Percentiles rank a stretch among this genome's conserved stretches.
Evolutionary conservation across 2,329 filamentous ascomycete genomes (phyloP).

Genomic region (Spiromastix sp.): DNA sequence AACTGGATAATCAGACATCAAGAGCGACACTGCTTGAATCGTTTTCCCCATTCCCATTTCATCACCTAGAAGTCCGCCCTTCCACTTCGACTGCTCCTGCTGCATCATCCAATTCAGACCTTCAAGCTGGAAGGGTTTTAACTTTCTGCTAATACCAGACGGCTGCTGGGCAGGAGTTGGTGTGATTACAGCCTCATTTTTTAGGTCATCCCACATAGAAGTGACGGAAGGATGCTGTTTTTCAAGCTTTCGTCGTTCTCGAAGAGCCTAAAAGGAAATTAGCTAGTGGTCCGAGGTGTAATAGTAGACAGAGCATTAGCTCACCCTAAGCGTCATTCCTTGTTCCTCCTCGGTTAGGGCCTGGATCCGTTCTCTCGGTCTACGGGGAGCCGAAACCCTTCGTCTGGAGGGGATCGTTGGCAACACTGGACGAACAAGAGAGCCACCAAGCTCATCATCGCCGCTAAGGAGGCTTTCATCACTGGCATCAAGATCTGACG

Average conservation of each 20-base stretch:
- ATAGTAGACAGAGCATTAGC: neutral
- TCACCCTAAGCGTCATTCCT: constrained; percentile 5
- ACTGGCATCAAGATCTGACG: too few species aligned
- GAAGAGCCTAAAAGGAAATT: constrained; percentile 24
- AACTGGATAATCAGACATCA: constrained; percentile 93
- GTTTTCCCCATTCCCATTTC: constrained; percentile 99
- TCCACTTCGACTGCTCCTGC: constrained; percentile 79
- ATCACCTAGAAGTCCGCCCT: constrained; percentile 82
- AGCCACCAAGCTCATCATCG: constrained; percentile 6
- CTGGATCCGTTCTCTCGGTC: neutral
- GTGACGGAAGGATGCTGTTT: constrained; percentile 64
- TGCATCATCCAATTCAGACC: constrained; percentile 88
- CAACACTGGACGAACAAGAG: neutral
- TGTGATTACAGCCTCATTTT: constrained; percentile 57
- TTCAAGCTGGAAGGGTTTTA: constrained; percentile 91
- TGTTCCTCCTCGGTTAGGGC: neutral
- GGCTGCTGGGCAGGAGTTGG: constrained; percentile 60
- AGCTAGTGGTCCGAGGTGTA: neutral
- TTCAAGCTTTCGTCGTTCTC: constrained; percentile 60
- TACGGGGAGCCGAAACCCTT: constrained; percentile 2
- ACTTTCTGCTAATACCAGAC: constrained; percentile 61
- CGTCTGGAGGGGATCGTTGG: neutral
- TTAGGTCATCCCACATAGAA: constrained; percentile 76
- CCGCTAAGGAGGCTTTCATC: neutral
- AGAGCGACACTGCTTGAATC: constrained; percentile 91